phyloP scores from a whole-genome alignment of 1,284 basidiomycete species.

The Chalciporus sp. region DNA sequence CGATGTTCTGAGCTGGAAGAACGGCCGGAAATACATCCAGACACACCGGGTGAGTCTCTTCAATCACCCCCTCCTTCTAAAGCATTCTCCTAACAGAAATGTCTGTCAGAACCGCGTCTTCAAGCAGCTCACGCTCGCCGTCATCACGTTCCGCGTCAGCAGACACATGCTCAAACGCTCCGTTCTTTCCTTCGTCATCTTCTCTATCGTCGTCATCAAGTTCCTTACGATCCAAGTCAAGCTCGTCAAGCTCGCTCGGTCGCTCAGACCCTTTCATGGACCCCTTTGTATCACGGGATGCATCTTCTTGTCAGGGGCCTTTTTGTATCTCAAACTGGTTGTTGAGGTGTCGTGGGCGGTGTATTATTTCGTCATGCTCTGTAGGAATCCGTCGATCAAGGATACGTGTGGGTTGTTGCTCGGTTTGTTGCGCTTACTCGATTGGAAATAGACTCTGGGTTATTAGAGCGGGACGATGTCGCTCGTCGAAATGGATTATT shows the following conservation, averaged over 20 bases:
- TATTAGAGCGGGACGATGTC: neutral
- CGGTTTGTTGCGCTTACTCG: constrained; percentile 30
- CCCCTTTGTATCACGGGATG: constrained; percentile 28
- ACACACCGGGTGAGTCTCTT: constrained; percentile 20
- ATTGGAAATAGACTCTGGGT: constrained; percentile 29
- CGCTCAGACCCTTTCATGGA: constrained; percentile 29
- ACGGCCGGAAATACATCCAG: constrained; percentile 22
- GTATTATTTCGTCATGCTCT: constrained; percentile 32
- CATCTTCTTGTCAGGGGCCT: constrained; percentile 25
- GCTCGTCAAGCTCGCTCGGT: constrained; percentile 31
- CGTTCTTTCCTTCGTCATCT: constrained; percentile 31
- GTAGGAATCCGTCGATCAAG: constrained; percentile 30
- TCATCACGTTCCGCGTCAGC: constrained; percentile 32
- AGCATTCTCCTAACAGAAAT: no score
- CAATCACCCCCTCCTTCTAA: no score
- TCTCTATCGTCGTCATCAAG: constrained; percentile 34
- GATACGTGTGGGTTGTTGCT: constrained; percentile 24
- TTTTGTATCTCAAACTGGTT: constrained; percentile 33
- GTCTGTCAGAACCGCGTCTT: constrained; percentile 23
- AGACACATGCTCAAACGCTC: constrained; percentile 33
- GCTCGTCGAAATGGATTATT: neutral
- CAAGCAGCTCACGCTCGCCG: constrained; percentile 25
- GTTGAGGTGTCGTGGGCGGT: constrained; percentile 33
- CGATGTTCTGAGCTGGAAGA: constrained; percentile 16
- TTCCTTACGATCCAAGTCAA: constrained; percentile 32